Percentiles rank a stretch among this genome's conserved stretches.
Conservation (phyloP, 2,329 filamentous ascomycete genomes). For the Acrocalymma vagum region DNA sequence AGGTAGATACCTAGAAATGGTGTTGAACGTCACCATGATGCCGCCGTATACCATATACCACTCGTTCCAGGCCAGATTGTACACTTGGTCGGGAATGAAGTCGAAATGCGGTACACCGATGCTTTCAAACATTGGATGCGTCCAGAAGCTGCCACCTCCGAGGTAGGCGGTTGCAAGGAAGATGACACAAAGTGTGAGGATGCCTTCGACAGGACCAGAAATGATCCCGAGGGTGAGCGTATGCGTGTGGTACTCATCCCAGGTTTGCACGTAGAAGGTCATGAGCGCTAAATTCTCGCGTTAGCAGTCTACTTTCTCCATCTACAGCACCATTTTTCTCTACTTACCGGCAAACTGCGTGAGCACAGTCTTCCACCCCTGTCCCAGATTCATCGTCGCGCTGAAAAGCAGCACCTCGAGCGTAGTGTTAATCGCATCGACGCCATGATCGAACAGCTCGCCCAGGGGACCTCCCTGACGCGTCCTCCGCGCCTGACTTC, state of each 20-base stretch:
- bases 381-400: slow-evolving; percentile 89
- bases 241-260: slow-evolving; percentile 99
- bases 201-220: slow-evolving; percentile 94
- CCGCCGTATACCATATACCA: slow-evolving; percentile 92
- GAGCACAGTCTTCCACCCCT: slow-evolving; percentile 87
- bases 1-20: slow-evolving; percentile 67
- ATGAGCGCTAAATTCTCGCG: slow-evolving; percentile 70
- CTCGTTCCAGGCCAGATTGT: slow-evolving; percentile 85
- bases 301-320: slow-evolving; percentile 12
- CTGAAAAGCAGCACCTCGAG: slow-evolving; percentile 93
- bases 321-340: not conserved
- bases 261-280: slow-evolving; percentile 99
- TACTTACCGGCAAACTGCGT: slow-evolving; percentile 79
- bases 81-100: slow-evolving; percentile 74
- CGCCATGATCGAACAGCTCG: slow-evolving; percentile 95
- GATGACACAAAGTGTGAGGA: slow-evolving; percentile 82
- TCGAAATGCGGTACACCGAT: slow-evolving; percentile 71
- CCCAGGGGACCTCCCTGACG: slow-evolving; percentile 91
- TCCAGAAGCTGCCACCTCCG: slow-evolving; percentile 93
- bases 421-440: slow-evolving; percentile 96
- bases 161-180: slow-evolving; percentile 85
- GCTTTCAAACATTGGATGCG: slow-evolving; percentile 77
- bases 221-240: slow-evolving; percentile 90
- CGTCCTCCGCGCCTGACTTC: slow-evolving; percentile 89
- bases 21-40: slow-evolving; percentile 85